Percentiles rank a stretch among this genome's conserved stretches.
Evolutionary conservation across 345 rosid genomes (phyloP).

Genomic region (Excoecaria cochinchinensis): DNA sequence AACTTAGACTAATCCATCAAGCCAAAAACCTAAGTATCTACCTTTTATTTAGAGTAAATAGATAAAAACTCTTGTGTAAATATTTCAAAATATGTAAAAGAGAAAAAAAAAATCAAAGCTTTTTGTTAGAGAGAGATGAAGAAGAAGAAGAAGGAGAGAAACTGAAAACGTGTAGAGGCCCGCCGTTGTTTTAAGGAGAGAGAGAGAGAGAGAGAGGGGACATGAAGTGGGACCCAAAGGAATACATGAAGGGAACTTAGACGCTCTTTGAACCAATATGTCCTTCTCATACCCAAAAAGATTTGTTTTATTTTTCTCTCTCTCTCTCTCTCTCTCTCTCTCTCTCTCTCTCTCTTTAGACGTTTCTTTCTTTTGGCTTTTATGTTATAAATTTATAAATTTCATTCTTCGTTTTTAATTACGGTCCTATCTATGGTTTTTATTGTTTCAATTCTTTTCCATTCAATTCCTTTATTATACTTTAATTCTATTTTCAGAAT

Average conservation of each 20-base stretch:
- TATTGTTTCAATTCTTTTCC: not conserved
- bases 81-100: constrained; percentile 5
- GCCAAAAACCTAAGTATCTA: not conserved
- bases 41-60: not conserved
- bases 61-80: not conserved
- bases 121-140: not conserved
- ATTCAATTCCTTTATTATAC: no score
- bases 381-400: no score
- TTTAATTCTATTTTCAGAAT: no score
- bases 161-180: constrained; percentile 2
- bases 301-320: no score
- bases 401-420: no score
- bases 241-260: constrained; percentile 60
- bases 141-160: not conserved
- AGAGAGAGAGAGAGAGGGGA: constrained; percentile 14
- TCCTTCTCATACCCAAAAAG: constrained; percentile 25
- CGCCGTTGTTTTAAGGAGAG: constrained; percentile 48
- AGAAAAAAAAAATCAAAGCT: no score
- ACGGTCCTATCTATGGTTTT: not conserved
- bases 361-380: no score
- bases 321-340: no score
- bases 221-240: constrained; percentile 30
- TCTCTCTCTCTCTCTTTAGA: no score
- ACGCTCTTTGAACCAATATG: constrained; percentile 47
- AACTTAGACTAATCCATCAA: not conserved